These are phyloP conservation scores for Salvia rosmarinus DNA, from an alignment of 257 asterid species.

Conservation along the genomic window DNA sequence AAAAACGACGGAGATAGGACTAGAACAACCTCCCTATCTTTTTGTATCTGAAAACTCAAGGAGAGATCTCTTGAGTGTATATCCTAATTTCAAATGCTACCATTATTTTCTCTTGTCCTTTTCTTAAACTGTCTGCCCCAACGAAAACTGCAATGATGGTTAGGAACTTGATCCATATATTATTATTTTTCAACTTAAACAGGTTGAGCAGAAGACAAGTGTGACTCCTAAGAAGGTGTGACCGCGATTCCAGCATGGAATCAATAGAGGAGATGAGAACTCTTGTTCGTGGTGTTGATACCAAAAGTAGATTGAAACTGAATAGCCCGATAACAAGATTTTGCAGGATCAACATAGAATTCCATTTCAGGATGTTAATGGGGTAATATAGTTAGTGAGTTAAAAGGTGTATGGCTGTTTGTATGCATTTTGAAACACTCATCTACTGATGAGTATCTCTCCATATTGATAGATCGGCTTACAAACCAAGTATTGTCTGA, in stretches of 20 bases:
- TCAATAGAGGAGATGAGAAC: constrained; percentile 75
- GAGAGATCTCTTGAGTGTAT: too few relatives aligned
- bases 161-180: not conserved
- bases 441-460: constrained; percentile 39
- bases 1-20: too few relatives aligned
- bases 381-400: constrained; percentile 26
- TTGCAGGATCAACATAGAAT: constrained; percentile 54
- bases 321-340: constrained; percentile 41
- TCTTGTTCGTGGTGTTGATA: constrained; percentile 29
- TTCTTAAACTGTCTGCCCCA: not conserved
- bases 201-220: constrained; percentile 64
- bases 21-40: too few relatives aligned
- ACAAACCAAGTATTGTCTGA: not conserved
- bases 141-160: not conserved
- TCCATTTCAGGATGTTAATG: constrained; percentile 71
- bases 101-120: too few relatives aligned
- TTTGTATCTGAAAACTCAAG: too few relatives aligned
- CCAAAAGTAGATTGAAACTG: constrained; percentile 37
- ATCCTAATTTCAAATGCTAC: too few relatives aligned
- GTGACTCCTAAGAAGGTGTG: constrained; percentile 56
- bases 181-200: constrained; percentile 32
- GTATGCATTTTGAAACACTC: constrained; percentile 34
- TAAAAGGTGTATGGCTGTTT: constrained; percentile 20
- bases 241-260: constrained; percentile 58
- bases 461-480: not conserved